Percentiles rank a stretch among this genome's conserved stretches.
Evolutionary conservation across 768 basidiomycete genomes (phyloP).

Genomic region (Lentinula raphanica): DNA sequence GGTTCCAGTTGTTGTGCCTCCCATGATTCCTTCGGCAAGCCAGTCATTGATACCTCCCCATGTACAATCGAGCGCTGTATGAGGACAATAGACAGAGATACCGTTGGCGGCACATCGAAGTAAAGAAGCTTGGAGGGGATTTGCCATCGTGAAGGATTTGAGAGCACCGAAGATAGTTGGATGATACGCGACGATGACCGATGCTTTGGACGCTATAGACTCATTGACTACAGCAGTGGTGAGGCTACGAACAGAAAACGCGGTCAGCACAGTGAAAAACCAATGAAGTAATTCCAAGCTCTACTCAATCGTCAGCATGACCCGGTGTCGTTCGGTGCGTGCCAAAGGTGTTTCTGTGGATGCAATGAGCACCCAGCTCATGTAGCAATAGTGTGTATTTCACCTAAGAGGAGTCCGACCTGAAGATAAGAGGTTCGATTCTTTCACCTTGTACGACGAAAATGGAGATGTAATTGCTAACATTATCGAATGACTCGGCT

Average conservation of each 20-base stretch:
- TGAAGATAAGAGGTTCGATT: constrained; percentile 22
- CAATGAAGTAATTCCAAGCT: constrained; percentile 19
- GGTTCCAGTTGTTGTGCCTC: constrained; percentile 26
- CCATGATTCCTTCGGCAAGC: constrained; percentile 57
- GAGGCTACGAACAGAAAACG: constrained; percentile 47
- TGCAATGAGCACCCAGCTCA: constrained; percentile 1
- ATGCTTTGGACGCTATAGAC: constrained; percentile 54
- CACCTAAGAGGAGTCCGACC: constrained; percentile 76
- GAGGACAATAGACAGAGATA: constrained; percentile 83
- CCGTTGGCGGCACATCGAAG: constrained; percentile 77
- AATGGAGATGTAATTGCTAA: constrained; percentile 32
- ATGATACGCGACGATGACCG: constrained; percentile 78
- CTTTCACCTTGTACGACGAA: background rate
- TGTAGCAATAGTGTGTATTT: constrained; percentile 6
- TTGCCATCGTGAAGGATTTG: constrained; percentile 68
- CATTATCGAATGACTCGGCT: constrained; percentile 94
- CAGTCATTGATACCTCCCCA: constrained; percentile 88
- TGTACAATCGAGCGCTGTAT: constrained; percentile 83
- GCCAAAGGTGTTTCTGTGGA: constrained; percentile 50
- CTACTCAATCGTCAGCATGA: constrained; percentile 72
- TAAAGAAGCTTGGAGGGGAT: constrained; percentile 75
- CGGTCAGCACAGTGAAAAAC: constrained; percentile 11
- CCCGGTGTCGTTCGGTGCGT: constrained; percentile 33
- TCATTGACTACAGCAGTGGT: constrained; percentile 68
- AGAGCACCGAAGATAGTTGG: constrained; percentile 78